Percentiles rank a stretch among this genome's conserved stretches.
phyloP scores from a whole-genome alignment of 306 rosid species.

The Vicia villosa region DNA sequence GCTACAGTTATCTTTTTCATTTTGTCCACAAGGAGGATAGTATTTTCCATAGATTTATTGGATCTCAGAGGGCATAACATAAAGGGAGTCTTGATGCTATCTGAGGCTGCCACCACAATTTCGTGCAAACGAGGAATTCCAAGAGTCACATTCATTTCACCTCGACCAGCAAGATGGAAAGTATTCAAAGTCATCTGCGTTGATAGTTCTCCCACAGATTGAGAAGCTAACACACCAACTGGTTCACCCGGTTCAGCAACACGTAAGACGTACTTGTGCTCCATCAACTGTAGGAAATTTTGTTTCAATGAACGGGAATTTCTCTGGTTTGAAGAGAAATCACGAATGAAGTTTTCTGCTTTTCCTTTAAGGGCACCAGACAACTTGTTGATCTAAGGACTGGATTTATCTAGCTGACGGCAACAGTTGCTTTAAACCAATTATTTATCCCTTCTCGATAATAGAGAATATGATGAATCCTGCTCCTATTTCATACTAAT shows the following conservation, averaged over 20 bases:
- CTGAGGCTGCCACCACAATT: constrained; percentile 80
- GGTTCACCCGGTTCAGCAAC: constrained; percentile 97
- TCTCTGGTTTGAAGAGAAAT: constrained; percentile 42
- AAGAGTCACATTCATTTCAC: constrained; percentile 97
- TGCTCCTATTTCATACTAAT: too few species aligned
- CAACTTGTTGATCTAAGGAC: constrained; percentile 65
- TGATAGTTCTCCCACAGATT: constrained; percentile 94
- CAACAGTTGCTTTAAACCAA: constrained; percentile 55
- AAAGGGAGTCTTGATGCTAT: constrained; percentile 74
- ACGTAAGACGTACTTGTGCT: constrained; percentile 80
- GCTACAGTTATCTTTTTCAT: constrained; percentile 88
- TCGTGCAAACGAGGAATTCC: constrained; percentile 96
- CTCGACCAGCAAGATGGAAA: constrained; percentile 92
- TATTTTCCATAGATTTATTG: constrained; percentile 61
- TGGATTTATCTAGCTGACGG: constrained; percentile 59
- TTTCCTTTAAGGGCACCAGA: constrained; percentile 65
- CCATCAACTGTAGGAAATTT: constrained; percentile 75
- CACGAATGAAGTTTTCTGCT: constrained; percentile 50
- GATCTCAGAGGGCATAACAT: constrained; percentile 85
- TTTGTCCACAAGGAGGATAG: constrained; percentile 63
- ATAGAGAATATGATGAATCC: too few species aligned
- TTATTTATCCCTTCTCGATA: constrained; percentile 90
- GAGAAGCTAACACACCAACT: constrained; percentile 95
- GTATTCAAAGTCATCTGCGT: constrained; percentile 98
- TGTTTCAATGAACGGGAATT: constrained; percentile 41